phyloP scores from a whole-genome alignment of 495 filamentous ascomycete species.

The Coniosporium apollinis region DNA sequence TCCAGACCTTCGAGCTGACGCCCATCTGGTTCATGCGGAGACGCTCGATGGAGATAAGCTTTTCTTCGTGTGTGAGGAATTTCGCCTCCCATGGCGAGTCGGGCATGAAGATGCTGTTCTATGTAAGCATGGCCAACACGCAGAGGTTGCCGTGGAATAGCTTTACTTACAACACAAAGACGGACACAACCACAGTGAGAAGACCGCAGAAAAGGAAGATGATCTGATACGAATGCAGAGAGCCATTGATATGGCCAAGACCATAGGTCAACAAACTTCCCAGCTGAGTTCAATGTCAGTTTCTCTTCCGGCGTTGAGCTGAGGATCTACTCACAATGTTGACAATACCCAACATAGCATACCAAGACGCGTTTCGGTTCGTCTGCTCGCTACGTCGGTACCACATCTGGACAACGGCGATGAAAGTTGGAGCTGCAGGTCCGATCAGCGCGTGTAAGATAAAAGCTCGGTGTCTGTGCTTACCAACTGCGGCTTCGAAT shows the following conservation, averaged over 20 bases:
- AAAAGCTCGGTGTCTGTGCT: background rate
- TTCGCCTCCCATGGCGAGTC: constrained; percentile 43
- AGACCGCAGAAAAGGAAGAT: constrained; percentile 39
- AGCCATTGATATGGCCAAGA: constrained; percentile 39
- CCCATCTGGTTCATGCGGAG: constrained; percentile 51
- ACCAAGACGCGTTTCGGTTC: constrained; percentile 39
- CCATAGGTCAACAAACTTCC: constrained; percentile 38
- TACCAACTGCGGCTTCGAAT: constrained; percentile 14
- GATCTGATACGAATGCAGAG: constrained; percentile 40
- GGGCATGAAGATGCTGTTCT: constrained; percentile 30
- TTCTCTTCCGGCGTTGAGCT: too few species aligned
- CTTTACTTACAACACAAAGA: constrained; percentile 11
- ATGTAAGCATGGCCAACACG: too few species aligned
- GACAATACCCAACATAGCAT: constrained; percentile 36
- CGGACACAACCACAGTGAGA: constrained; percentile 27
- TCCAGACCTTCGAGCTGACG: constrained; percentile 38
- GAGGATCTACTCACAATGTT: constrained; percentile 20
- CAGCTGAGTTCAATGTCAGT: constrained; percentile 3
- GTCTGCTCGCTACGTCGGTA: constrained; percentile 44
- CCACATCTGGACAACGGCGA: constrained; percentile 48
- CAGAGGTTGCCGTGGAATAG: too few species aligned
- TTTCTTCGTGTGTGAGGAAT: constrained; percentile 41
- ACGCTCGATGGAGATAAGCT: constrained; percentile 41
- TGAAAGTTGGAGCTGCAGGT: constrained; percentile 35
- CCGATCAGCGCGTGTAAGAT: background rate